Evolutionary conservation across 2,329 filamentous ascomycete species (phyloP).

Genomic region (Apiospora koreana): DNA sequence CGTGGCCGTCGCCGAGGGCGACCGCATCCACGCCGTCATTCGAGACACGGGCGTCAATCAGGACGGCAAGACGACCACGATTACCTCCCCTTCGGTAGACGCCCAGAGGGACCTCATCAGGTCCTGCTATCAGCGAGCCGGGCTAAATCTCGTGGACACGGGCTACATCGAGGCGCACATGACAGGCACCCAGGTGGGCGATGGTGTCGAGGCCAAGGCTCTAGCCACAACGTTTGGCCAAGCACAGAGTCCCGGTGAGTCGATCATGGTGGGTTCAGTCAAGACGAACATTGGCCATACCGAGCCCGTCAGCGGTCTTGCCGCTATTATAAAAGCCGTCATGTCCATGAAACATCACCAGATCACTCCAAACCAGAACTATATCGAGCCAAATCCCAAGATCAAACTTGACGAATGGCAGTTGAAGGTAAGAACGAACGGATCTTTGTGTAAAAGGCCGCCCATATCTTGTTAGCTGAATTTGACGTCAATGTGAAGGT

Average conservation of each 20-base stretch:
- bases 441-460: no score
- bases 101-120: neutral
- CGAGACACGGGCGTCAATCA: constrained; percentile 49
- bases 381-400: no score
- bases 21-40: constrained; percentile 46
- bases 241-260: neutral
- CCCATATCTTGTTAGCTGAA: no score
- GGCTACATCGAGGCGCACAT: constrained; percentile 45
- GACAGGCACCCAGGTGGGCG: constrained; percentile 60
- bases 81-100: no score
- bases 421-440: no score
- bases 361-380: no score
- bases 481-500: no score
- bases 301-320: neutral
- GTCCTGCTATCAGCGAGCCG: constrained; percentile 26
- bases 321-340: no score
- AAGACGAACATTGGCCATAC: constrained; percentile 19
- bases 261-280: neutral
- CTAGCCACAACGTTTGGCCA: constrained; percentile 42
- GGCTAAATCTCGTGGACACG: constrained; percentile 31
- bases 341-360: no score
- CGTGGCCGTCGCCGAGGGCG: constrained; percentile 51
- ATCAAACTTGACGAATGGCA: no score
- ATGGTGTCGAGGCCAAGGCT: constrained; percentile 50
- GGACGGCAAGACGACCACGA: constrained; percentile 43